phyloP scores from a whole-genome alignment of 306 rosid species.

The Albizia julibrissin region DNA sequence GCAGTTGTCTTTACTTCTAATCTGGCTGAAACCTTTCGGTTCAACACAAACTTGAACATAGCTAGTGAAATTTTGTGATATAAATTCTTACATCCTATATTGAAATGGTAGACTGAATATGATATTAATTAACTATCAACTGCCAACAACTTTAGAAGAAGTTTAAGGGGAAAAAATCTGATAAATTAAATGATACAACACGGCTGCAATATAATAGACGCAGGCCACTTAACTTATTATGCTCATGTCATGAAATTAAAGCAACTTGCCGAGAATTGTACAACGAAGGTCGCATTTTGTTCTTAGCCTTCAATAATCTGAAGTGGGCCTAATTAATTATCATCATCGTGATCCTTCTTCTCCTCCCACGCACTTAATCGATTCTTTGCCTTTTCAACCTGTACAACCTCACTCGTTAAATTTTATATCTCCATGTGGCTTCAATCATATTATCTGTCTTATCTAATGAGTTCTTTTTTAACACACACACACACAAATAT shows the following conservation, averaged over 20 bases:
- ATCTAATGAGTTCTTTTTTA: neutral
- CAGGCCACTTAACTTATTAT: too few species aligned
- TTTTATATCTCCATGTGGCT: neutral
- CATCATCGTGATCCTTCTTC: neutral
- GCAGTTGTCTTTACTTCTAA: too few species aligned
- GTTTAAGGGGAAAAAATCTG: neutral
- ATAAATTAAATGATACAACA: neutral
- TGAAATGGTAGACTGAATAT: neutral
- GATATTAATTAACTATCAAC: neutral
- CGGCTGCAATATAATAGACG: too few species aligned
- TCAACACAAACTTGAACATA: neutral
- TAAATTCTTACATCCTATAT: neutral
- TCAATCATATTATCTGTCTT: neutral
- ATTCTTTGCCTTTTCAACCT: slow-evolving; percentile 1
- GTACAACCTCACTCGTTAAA: neutral
- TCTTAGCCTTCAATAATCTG: neutral
- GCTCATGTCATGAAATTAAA: neutral
- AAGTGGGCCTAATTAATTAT: neutral
- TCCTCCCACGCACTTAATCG: neutral
- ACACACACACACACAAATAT: too few species aligned
- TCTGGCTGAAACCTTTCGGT: too few species aligned
- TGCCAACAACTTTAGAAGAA: neutral
- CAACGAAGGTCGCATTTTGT: neutral
- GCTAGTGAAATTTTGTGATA: neutral
- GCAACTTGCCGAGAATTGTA: neutral